Conservation (phyloP, 2,329 filamentous ascomycete species). For the Capronia coronata region DNA sequence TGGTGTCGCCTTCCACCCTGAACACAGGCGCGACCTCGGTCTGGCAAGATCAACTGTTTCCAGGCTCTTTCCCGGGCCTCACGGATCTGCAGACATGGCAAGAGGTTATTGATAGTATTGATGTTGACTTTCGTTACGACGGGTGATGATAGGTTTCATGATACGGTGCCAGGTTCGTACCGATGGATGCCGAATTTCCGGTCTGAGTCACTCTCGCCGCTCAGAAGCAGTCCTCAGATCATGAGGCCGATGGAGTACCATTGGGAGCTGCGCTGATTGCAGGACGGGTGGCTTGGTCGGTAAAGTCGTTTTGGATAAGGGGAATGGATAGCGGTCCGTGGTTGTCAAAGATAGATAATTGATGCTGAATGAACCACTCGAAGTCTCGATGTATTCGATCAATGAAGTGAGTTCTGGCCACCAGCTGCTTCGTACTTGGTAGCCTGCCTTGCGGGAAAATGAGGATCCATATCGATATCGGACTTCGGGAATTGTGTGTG, state of each 20-base stretch:
- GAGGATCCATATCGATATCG: too few species aligned
- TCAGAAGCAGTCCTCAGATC: conserved; percentile 36
- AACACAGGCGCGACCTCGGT: neutral
- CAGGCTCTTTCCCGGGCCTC: conserved; percentile 1
- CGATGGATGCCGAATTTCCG: conserved; percentile 33
- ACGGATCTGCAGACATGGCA: conserved; percentile 4
- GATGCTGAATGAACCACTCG: too few species aligned
- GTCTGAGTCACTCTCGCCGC: conserved; percentile 32
- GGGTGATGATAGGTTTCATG: conserved; percentile 4
- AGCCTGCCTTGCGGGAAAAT: too few species aligned
- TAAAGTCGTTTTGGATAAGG: too few species aligned
- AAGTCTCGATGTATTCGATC: too few species aligned
- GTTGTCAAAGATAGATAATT: too few species aligned
- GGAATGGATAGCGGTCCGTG: too few species aligned
- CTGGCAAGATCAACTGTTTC: conserved; percentile 4
- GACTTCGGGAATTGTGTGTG: neutral
- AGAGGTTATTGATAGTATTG: conserved; percentile 3
- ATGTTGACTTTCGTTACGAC: conserved; percentile 1
- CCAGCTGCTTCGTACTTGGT: too few species aligned
- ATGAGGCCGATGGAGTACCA: conserved; percentile 29
- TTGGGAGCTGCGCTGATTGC: neutral
- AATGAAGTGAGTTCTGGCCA: too few species aligned
- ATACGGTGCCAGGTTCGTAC: conserved; percentile 33
- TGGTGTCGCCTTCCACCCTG: neutral
- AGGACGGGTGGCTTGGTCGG: neutral